Base-by-base conservation (phyloP, 2,329 filamentous ascomycete species). In the Ceratocystis variospora region DNA sequence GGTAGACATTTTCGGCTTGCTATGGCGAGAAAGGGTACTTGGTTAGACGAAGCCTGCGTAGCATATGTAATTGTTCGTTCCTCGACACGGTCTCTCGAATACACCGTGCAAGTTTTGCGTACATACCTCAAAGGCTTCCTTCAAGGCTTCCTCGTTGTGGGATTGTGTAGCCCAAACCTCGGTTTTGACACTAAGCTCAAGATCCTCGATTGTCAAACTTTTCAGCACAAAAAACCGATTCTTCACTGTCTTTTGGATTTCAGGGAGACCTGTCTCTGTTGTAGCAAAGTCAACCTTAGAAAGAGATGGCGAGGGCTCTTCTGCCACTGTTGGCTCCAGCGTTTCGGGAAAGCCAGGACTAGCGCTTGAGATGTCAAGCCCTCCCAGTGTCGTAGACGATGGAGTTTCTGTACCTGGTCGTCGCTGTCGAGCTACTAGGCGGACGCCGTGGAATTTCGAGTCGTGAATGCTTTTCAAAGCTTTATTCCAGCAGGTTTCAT, bases 91-190 rank as follows among this genome's bases (percentile, higher is more conserved):
- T 8, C 37, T 4, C 37, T 41, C 15, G 0, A 15, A 41, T 15
- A 4, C 37, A 48, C 19, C 25, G 7, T 25, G 0, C n/a, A 4
- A 25, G 46, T n/a, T 22, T 55, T 15, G 22, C 25, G 5, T 28
- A 71, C 80, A 73, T 75, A 92, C 91, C 78, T 89, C 81, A 74
- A 88, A 96, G 0, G 93, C 93, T 66, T 83, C 81, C 73, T 96
- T 96, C 66, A 97, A 76, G 1, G 79, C 77, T n/a, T 87, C 81
- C 74, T 97, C 93, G 67, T 97, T 97, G 73, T 97, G 93, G 6
- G 88, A 86, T 73, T 97, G 93, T 0, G 93, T 97, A 1, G 93
- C 91, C 93, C 93, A 97, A 0, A 93, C 87, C 0, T 89, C 88
- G 63, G 89, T 96, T 62, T 82, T 81, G n/a, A 94, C 87, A 73